Percentiles rank a stretch among this genome's conserved stretches.
Conservation (phyloP, 805 yeast species). For the Kurtzmaniella cleridarum region DNA sequence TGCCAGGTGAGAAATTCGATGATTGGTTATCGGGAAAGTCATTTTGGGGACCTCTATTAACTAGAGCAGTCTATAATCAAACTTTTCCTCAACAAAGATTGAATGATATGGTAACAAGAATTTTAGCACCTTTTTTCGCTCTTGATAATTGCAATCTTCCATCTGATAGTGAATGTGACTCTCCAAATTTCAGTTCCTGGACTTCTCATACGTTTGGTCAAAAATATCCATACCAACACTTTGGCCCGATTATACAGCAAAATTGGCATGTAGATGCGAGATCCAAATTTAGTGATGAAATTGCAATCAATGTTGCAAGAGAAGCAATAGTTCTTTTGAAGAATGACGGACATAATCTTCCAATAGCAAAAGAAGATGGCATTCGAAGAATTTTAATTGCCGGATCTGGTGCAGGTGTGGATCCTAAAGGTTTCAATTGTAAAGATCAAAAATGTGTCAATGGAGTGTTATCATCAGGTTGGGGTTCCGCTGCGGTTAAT, state of each 20-base stretch:
- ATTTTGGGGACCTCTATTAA: slow-evolving; percentile 53
- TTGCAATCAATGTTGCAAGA: slow-evolving; percentile 48
- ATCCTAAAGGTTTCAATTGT: slow-evolving; percentile 48
- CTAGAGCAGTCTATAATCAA: slow-evolving; percentile 50
- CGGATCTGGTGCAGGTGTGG: slow-evolving; percentile 50
- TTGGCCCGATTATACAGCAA: slow-evolving; percentile 48
- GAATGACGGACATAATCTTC: slow-evolving; percentile 46
- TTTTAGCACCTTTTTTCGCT: slow-evolving; percentile 52
- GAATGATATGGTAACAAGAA: slow-evolving; percentile 58
- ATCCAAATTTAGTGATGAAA: slow-evolving; percentile 40
- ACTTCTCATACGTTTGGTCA: slow-evolving; percentile 52
- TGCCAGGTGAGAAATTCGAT: slow-evolving; percentile 56
- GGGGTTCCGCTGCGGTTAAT: slow-evolving; percentile 61
- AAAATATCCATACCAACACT: slow-evolving; percentile 47
- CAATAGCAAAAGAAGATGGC: slow-evolving; percentile 42
- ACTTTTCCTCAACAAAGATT: slow-evolving; percentile 49
- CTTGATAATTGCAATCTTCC: slow-evolving; percentile 33
- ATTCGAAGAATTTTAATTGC: slow-evolving; percentile 39
- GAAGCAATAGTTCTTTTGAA: slow-evolving; percentile 55
- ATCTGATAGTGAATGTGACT: slow-evolving; percentile 26
- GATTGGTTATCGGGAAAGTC: slow-evolving; percentile 51
- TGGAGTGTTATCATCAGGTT: slow-evolving; percentile 54
- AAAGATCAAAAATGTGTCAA: slow-evolving; percentile 47
- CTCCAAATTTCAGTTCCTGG: slow-evolving; percentile 57
- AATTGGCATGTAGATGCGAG: slow-evolving; percentile 55